phyloP scores from a whole-genome alignment of 768 basidiomycete species.

The Rhodotorula graminis region DNA sequence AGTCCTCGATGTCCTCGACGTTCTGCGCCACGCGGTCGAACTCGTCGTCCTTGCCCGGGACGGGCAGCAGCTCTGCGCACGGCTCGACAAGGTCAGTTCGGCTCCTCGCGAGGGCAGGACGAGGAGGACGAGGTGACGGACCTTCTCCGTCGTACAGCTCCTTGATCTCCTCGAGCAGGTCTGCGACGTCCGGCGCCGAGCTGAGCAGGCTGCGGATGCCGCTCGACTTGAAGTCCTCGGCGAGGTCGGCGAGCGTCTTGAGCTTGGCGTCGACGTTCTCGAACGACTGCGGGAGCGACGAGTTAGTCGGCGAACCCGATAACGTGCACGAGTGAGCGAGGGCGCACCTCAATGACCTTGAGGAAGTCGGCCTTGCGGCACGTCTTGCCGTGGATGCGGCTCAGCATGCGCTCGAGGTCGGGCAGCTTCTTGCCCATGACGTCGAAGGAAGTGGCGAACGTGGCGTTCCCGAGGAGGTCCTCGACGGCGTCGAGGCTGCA shows the following conservation, averaged over 20 bases:
- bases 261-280: slow-evolving; percentile 67
- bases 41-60: slow-evolving; percentile 74
- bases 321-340: too few species aligned
- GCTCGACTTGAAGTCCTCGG: slow-evolving; percentile 70
- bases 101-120: too few species aligned
- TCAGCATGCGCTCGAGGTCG: slow-evolving; percentile 88
- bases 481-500: slow-evolving; percentile 85
- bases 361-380: slow-evolving; percentile 78
- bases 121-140: slow-evolving; percentile 19
- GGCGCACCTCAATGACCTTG: neutral
- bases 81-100: neutral
- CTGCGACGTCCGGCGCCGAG: slow-evolving; percentile 70
- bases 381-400: slow-evolving; percentile 87
- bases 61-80: slow-evolving; percentile 58
- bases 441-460: slow-evolving; percentile 70
- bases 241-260: slow-evolving; percentile 57
- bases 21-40: slow-evolving; percentile 72
- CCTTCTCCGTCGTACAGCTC: slow-evolving; percentile 57
- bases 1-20: slow-evolving; percentile 65
- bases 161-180: slow-evolving; percentile 67
- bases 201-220: slow-evolving; percentile 71
- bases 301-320: neutral
- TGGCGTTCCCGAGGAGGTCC: slow-evolving; percentile 74
- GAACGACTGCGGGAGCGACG: slow-evolving; percentile 56
- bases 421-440: slow-evolving; percentile 74